These are phyloP conservation scores for Alternaria rosae DNA, from an alignment of 2,329 filamentous ascomycete species.

Conservation along the genomic window DNA sequence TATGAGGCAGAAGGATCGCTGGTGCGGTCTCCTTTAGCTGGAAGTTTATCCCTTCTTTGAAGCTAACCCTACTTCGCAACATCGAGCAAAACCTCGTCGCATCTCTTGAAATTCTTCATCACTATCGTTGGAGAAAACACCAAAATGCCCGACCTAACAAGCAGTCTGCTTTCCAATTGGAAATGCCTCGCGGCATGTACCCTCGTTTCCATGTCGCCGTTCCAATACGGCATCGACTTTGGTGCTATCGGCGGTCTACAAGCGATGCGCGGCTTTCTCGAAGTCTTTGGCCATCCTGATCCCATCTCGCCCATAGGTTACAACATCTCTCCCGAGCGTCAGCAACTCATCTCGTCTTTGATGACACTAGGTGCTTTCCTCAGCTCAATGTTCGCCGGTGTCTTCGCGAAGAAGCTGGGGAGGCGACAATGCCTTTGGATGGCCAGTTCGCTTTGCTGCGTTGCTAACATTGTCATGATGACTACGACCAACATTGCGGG, in stretches of 20 bases:
- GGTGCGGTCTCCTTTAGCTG: neutral
- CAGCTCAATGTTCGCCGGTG: slow-evolving; percentile 50
- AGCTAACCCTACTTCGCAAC: neutral
- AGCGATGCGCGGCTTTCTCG: slow-evolving; percentile 60
- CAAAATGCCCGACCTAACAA: slow-evolving; percentile 34
- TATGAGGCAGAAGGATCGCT: neutral
- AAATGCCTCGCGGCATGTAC: slow-evolving; percentile 59
- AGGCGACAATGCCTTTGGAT: slow-evolving; percentile 56
- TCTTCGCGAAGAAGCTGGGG: slow-evolving; percentile 48
- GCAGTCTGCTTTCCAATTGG: slow-evolving; percentile 53
- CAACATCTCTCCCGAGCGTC: slow-evolving; percentile 53
- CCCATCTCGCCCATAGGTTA: slow-evolving; percentile 49
- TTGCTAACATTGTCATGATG: slow-evolving; percentile 63
- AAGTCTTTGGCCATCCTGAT: slow-evolving; percentile 45
- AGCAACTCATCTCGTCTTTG: slow-evolving; percentile 56
- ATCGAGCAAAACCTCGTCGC: neutral
- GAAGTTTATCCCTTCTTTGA: neutral
- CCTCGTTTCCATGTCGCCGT: slow-evolving; percentile 59
- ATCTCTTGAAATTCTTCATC: neutral
- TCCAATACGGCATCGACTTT: slow-evolving; percentile 63
- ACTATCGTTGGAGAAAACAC: neutral
- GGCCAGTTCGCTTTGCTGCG: slow-evolving; percentile 58
- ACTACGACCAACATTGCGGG: slow-evolving; percentile 60
- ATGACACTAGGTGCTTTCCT: slow-evolving; percentile 58
- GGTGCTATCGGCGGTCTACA: slow-evolving; percentile 61